phyloP scores from a whole-genome alignment of 805 yeast species.

The Myxozyma mucilagina region DNA sequence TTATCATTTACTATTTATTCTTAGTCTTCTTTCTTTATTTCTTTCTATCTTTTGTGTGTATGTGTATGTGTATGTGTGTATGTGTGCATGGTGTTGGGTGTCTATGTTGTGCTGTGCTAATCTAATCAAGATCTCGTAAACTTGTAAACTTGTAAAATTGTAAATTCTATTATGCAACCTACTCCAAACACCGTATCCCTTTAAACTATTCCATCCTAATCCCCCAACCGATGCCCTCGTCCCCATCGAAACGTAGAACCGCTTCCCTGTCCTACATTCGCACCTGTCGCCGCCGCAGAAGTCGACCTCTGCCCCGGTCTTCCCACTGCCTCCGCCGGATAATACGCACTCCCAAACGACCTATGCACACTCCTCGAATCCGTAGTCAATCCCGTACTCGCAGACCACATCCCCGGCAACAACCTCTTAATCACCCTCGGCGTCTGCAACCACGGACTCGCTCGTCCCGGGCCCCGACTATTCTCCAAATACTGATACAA shows the following conservation, averaged over 20 bases:
- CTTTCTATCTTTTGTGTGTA: not conserved
- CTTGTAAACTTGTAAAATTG: too few species aligned
- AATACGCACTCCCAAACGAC: constrained; percentile 32
- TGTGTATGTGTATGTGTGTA: not conserved
- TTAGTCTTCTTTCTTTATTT: not conserved
- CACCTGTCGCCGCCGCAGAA: too few species aligned
- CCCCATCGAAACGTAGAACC: constrained; percentile 8
- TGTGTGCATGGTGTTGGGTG: not conserved
- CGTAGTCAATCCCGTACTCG: constrained; percentile 27
- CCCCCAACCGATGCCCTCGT: constrained; percentile 13
- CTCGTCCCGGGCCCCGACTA: constrained; percentile 31
- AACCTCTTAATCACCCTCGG: constrained; percentile 22
- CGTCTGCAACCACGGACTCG: constrained; percentile 27
- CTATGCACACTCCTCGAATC: constrained; percentile 22
- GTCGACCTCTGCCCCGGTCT: not conserved
- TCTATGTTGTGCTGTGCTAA: not conserved
- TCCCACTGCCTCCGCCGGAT: constrained; percentile 7
- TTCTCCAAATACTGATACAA: constrained; percentile 38
- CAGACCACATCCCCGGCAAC: constrained; percentile 32
- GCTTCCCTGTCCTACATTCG: not conserved
- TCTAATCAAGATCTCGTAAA: not conserved
- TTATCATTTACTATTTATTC: too few species aligned
- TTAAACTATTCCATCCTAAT: not conserved
- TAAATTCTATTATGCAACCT: not conserved
- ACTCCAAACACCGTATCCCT: not conserved